phyloP scores from a whole-genome alignment of 2,329 filamentous ascomycete species.

The Ophidiomyces ophidiicola region DNA sequence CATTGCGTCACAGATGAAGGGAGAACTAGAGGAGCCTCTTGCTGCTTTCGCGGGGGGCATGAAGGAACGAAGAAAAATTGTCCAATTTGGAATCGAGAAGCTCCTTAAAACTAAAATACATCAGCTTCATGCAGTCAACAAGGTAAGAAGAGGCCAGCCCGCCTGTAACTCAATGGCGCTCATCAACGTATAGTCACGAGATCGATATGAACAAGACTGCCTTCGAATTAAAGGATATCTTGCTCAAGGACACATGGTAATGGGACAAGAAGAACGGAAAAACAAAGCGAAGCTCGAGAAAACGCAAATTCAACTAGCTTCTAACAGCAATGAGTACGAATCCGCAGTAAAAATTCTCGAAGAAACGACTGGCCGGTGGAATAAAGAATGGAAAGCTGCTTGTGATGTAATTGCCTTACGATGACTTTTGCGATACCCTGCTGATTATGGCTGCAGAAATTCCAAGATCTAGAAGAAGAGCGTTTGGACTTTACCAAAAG shows the following conservation, averaged over 20 bases:
- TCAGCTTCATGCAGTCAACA: constrained; percentile 83
- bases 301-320: constrained; percentile 88
- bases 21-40: constrained; percentile 85
- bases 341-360: constrained; percentile 83
- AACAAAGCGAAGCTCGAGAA: constrained; percentile 99
- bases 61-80: constrained; percentile 93
- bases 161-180: constrained; percentile 9
- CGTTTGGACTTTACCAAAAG: constrained; percentile 94
- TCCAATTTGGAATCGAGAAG: constrained; percentile 88
- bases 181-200: constrained; percentile 51
- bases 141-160: constrained; percentile 42
- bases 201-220: constrained; percentile 94
- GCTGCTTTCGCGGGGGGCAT: constrained; percentile 84
- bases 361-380: constrained; percentile 91
- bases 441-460: constrained; percentile 52
- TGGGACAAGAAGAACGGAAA: constrained; percentile 97
- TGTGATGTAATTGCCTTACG: constrained; percentile 50
- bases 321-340: constrained; percentile 88
- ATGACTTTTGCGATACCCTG: constrained; percentile 11
- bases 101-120: constrained; percentile 84
- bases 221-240: constrained; percentile 97
- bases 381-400: constrained; percentile 93
- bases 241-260: constrained; percentile 98
- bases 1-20: constrained; percentile 90
- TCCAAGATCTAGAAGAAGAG: constrained; percentile 97